Percentiles rank a stretch among this genome's conserved stretches.
Evolutionary conservation across 768 basidiomycete species (phyloP).

Genomic region (Serendipita sp.): DNA sequence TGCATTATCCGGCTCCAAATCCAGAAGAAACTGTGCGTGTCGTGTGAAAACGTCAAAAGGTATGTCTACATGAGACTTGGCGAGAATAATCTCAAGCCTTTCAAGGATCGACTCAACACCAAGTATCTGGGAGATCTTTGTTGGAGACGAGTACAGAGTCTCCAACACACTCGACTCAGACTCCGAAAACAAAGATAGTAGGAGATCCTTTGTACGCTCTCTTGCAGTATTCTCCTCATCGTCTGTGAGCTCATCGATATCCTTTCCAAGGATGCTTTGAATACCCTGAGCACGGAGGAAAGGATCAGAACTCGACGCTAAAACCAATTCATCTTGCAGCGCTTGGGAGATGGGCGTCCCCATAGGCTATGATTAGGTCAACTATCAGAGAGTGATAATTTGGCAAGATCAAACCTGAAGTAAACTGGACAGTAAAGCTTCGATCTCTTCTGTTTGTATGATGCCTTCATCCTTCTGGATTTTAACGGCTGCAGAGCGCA

Average conservation of each 20-base stretch:
- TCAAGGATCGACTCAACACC: slow-evolving; percentile 12
- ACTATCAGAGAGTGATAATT: too few relatives aligned
- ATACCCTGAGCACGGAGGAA: slow-evolving; percentile 24
- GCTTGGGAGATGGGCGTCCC: slow-evolving; percentile 3
- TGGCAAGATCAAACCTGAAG: too few relatives aligned
- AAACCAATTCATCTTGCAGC: slow-evolving; percentile 27
- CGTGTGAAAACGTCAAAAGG: not conserved
- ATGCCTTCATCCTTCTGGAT: not conserved
- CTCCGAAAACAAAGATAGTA: too few relatives aligned
- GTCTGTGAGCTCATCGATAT: too few relatives aligned
- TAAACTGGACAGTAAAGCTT: not conserved
- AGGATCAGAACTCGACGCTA: not conserved
- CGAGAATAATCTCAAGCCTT: slow-evolving; percentile 16
- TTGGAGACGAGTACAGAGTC: slow-evolving; percentile 42
- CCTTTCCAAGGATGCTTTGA: not conserved
- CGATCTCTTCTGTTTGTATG: not conserved
- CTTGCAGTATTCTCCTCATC: too few relatives aligned
- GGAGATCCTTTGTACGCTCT: too few relatives aligned
- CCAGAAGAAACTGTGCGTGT: not conserved
- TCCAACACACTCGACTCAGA: slow-evolving; percentile 21
- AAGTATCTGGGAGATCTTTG: slow-evolving; percentile 25
- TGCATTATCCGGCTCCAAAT: not conserved
- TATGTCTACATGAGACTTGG: slow-evolving; percentile 22
- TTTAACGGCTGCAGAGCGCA: not conserved
- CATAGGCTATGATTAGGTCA: too few relatives aligned